Evolutionary conservation across 257 asterid genomes (phyloP).

Genomic region (Nicotiana knightiana): DNA sequence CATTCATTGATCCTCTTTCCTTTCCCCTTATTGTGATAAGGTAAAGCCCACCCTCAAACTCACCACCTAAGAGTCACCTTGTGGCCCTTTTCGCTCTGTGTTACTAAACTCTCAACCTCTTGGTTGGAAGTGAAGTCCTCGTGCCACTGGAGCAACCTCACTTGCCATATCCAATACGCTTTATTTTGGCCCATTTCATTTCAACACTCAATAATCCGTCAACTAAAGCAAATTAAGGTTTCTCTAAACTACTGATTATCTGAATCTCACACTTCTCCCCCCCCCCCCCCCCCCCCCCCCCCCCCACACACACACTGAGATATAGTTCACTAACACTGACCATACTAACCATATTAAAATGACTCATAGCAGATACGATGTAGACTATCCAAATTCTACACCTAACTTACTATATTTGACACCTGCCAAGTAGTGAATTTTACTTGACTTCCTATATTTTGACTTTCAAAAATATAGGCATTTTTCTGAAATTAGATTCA

Average conservation of each 20-base stretch:
- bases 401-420: not conserved
- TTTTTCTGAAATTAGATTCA: not conserved
- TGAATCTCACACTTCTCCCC: not conserved
- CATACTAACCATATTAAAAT: not conserved
- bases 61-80: not conserved
- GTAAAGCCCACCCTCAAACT: accelerated
- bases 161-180: not conserved
- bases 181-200: not conserved
- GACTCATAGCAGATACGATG: not conserved
- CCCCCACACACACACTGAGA: too few species aligned
- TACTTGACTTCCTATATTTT: not conserved
- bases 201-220: not conserved
- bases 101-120: not conserved
- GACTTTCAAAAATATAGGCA: not conserved
- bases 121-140: not conserved
- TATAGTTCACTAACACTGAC: not conserved
- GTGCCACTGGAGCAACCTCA: not conserved
- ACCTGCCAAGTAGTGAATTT: not conserved
- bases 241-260: not conserved
- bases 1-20: not conserved
- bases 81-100: not conserved
- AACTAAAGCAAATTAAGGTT: not conserved
- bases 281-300: not conserved
- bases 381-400: not conserved
- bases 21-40: not conserved